phyloP scores from a whole-genome alignment of 2,329 filamentous ascomycete species.

The Fusarium oligoseptatum region DNA sequence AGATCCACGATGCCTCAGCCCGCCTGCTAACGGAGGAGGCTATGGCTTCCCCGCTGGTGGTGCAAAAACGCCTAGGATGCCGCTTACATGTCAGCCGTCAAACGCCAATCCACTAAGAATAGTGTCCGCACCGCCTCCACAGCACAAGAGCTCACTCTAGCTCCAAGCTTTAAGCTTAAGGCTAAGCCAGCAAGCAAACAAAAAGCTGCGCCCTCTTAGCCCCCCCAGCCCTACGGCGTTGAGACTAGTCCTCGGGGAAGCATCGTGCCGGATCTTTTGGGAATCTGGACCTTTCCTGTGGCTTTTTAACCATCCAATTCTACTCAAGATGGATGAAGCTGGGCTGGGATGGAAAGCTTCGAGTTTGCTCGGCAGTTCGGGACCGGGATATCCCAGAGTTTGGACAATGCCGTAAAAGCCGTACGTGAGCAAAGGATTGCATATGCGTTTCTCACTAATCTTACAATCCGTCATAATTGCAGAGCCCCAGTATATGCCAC shows the following conservation, averaged over 20 bases:
- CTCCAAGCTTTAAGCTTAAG: slow-evolving; percentile 38
- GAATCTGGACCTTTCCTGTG: background rate
- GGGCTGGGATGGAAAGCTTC: background rate
- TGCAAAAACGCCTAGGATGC: background rate
- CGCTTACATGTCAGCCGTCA: slow-evolving; percentile 30
- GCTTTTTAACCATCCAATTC: background rate
- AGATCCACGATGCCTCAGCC: background rate
- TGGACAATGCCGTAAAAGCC: no score
- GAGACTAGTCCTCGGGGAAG: background rate
- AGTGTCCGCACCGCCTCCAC: slow-evolving; percentile 25
- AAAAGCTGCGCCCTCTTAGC: slow-evolving; percentile 4
- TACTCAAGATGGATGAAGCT: background rate
- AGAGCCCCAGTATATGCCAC: background rate
- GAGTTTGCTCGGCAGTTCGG: background rate
- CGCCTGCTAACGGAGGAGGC: slow-evolving; percentile 30
- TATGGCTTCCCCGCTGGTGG: slow-evolving; percentile 12
- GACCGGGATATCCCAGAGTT: background rate
- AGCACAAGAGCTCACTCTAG: slow-evolving; percentile 9
- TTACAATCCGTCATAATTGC: background rate
- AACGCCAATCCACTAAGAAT: slow-evolving; percentile 7
- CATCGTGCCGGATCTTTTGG: background rate
- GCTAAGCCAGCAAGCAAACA: slow-evolving; percentile 13
- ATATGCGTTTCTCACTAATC: background rate
- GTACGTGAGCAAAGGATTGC: background rate
- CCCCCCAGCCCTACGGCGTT: background rate